A percentile compares a stretch with the other conserved stretches of the same genome.
Evolutionary conservation across 2,329 filamentous ascomycete species (phyloP).

Genomic region (Hortaea werneckii): DNA sequence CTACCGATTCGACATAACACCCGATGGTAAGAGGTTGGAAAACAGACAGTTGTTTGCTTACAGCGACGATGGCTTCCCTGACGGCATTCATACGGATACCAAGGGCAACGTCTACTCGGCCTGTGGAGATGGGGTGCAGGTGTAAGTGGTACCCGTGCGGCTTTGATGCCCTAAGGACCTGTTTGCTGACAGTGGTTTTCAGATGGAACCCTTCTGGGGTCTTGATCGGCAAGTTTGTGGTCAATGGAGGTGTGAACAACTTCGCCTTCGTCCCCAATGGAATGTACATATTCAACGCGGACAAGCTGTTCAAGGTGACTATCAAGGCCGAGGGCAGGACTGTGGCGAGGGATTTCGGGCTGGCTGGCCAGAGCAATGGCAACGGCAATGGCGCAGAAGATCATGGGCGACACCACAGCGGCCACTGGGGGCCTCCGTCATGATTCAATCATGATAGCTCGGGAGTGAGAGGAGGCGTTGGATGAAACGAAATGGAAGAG

Average conservation of each 20-base stretch:
- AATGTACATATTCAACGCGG: slow-evolving; percentile 22
- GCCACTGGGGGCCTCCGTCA: no score
- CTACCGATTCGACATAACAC: slow-evolving; percentile 33
- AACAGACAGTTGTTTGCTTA: slow-evolving; percentile 45
- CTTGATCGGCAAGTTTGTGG: slow-evolving; percentile 46
- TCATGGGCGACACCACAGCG: no score
- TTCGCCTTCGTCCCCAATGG: slow-evolving; percentile 25
- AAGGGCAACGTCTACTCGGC: slow-evolving; percentile 46
- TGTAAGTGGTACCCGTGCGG: slow-evolving; percentile 21
- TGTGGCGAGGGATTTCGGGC: slow-evolving; percentile 23
- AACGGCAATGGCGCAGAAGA: neutral
- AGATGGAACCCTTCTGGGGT: slow-evolving; percentile 40
- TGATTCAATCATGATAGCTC: no score
- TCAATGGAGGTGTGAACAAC: slow-evolving; percentile 29
- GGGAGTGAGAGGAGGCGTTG: no score
- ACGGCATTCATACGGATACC: slow-evolving; percentile 47
- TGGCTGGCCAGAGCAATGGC: slow-evolving; percentile 1
- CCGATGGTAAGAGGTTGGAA: slow-evolving; percentile 24
- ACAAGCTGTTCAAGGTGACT: slow-evolving; percentile 24
- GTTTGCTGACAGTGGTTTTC: neutral
- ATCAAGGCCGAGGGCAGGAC: slow-evolving; percentile 24
- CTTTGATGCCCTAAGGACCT: neutral
- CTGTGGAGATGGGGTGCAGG: slow-evolving; percentile 43
- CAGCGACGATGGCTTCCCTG: slow-evolving; percentile 43
- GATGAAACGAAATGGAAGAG: no score